These are phyloP conservation scores for Pelargonium nanum DNA, from an alignment of 345 rosid genomes.

Conservation along the genomic window DNA sequence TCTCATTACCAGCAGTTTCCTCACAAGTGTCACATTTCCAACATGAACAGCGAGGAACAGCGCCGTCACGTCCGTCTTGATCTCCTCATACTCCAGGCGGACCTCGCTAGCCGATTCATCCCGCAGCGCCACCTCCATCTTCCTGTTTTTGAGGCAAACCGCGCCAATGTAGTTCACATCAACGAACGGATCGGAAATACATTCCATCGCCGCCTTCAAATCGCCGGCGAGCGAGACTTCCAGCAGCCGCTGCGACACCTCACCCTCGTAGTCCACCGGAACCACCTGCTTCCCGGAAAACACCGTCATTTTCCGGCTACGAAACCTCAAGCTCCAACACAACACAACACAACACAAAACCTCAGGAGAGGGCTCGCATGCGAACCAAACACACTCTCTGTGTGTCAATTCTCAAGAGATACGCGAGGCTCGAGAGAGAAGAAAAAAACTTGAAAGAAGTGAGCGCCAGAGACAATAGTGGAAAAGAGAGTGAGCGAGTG, in stretches of 20 bases:
- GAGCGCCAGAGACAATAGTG: constrained; percentile 36
- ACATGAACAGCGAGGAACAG: constrained; percentile 73
- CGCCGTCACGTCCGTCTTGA: constrained; percentile 88
- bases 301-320: constrained; percentile 48
- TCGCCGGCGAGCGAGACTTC: constrained; percentile 65
- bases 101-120: constrained; percentile 61
- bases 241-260: constrained; percentile 75
- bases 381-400: constrained; percentile 5
- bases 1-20: constrained; percentile 58
- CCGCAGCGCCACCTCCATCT: constrained; percentile 54
- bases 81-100: constrained; percentile 60
- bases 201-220: constrained; percentile 45
- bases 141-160: constrained; percentile 57
- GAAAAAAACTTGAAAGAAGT: constrained; percentile 37
- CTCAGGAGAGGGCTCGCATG: constrained; percentile 14
- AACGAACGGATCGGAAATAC: constrained; percentile 55
- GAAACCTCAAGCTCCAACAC: too few species aligned
- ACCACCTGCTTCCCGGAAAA: constrained; percentile 86
- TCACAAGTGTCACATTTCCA: constrained; percentile 71
- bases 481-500: constrained; percentile 12
- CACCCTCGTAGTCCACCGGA: constrained; percentile 80
- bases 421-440: constrained; percentile 37
- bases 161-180: constrained; percentile 89
- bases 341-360: constrained; percentile 11
- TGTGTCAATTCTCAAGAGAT: neutral